Percentiles rank a stretch among this genome's conserved stretches.
phyloP scores from a whole-genome alignment of 2,329 filamentous ascomycete species.

The Lasiodiplodia citricola region DNA sequence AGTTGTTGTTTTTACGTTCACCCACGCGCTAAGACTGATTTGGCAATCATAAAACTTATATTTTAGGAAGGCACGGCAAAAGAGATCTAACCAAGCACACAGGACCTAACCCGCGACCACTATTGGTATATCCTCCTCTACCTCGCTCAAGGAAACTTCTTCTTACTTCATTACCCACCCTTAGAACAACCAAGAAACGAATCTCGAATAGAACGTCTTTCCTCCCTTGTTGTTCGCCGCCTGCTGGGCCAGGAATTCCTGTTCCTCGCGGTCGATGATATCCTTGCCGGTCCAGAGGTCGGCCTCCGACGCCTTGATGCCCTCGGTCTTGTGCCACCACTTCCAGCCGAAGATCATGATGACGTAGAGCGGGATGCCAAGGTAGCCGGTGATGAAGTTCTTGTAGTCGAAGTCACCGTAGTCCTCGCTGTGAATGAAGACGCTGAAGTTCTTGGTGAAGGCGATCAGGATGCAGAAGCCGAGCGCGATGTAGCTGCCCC shows the following conservation, averaged over 20 bases:
- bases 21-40: background rate
- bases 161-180: background rate
- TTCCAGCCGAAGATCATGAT: slow-evolving; percentile 73
- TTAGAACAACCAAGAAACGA: slow-evolving; percentile 67
- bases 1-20: background rate
- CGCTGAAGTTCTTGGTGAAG: slow-evolving; percentile 81
- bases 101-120: background rate
- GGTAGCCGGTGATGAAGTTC: slow-evolving; percentile 77
- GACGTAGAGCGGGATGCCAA: slow-evolving; percentile 77
- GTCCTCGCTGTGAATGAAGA: slow-evolving; percentile 62
- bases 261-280: slow-evolving; percentile 74
- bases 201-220: slow-evolving; percentile 60
- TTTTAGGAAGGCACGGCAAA: slow-evolving; percentile 8
- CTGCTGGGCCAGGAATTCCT: slow-evolving; percentile 67
- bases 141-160: background rate
- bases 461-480: slow-evolving; percentile 74
- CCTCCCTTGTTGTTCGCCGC: slow-evolving; percentile 47
- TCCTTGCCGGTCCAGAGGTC: slow-evolving; percentile 78
- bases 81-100: background rate
- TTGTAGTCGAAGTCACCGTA: slow-evolving; percentile 76
- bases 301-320: slow-evolving; percentile 62
- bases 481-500: slow-evolving; percentile 71
- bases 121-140: background rate
- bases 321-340: slow-evolving; percentile 58
- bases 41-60: background rate